Evolutionary conservation across 2,329 filamentous ascomycete species (phyloP).

Genomic region (Cladorrhinum sp.): DNA sequence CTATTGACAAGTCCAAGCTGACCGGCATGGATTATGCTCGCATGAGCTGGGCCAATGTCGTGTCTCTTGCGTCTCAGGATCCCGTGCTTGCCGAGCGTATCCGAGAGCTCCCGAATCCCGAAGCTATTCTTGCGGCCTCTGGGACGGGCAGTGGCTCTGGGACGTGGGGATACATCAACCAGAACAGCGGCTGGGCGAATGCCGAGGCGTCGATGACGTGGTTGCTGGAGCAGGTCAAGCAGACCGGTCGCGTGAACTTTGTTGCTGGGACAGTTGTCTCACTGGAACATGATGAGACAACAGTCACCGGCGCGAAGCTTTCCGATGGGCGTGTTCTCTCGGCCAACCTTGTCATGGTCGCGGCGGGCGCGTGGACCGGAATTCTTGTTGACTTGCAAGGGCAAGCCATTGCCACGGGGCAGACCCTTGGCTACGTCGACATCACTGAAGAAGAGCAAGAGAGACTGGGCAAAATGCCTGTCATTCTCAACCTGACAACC

Average conservation of each 20-base stretch:
- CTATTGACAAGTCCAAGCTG: constrained; percentile 35
- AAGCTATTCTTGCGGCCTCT: constrained; percentile 44
- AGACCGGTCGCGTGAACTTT: constrained; percentile 54
- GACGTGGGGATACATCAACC: constrained; percentile 71
- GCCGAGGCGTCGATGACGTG: constrained; percentile 68
- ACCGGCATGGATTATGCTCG: constrained; percentile 57
- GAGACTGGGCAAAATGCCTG: constrained; percentile 62
- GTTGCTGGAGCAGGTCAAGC: constrained; percentile 53
- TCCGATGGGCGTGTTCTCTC: constrained; percentile 36
- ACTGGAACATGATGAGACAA: constrained; percentile 39
- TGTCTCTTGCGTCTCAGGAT: constrained; percentile 43
- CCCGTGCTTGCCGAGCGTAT: constrained; percentile 38
- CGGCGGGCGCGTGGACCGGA: constrained; percentile 84
- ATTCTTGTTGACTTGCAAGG: constrained; percentile 74
- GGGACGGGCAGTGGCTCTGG: constrained; percentile 53
- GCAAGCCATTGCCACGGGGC: constrained; percentile 75
- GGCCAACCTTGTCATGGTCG: constrained; percentile 70
- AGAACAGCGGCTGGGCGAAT: constrained; percentile 74
- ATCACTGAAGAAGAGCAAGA: constrained; percentile 70
- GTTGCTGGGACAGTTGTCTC: constrained; percentile 47
- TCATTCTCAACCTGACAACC: constrained; percentile 66
- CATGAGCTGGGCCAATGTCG: constrained; percentile 60
- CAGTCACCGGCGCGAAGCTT: constrained; percentile 46
- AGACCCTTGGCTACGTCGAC: constrained; percentile 73
- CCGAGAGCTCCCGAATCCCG: constrained; percentile 42